Evolutionary conservation across 148 eudicot genomes (phyloP), one percentile per base, ranked within the genome.

Genomic region (Rhododendron vialii): DNA sequence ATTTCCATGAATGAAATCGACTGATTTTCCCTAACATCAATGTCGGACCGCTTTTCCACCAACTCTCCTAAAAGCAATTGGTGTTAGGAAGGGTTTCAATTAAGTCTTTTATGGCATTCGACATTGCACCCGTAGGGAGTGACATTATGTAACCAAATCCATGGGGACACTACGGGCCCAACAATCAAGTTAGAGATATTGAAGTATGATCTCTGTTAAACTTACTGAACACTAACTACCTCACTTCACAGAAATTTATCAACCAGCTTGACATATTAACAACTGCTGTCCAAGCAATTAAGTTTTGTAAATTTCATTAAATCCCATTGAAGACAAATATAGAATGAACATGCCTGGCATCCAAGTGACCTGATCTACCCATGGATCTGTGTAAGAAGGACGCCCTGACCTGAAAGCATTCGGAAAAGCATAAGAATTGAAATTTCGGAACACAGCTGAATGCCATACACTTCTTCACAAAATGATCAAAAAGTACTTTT

Each of bases 341-440:
- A 84, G 47, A 85, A 63, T 45, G 84, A 84, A 88, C 92, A 57
- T 92, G 84, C 99, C 99, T 92, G 96, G 88, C 48, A 92, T 84
- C 99, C 99, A 97, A 63, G 93, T 93, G 86, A 97, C 98, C 82
- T 95, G 98, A 90, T 97, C 98, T 85, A 89, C 92, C 99, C 99
- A 97, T 89, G 98, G 73, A 71, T 89, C 92, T 75, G 96, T 86
- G 89, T 88, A 89, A 81, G 94, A 92, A 47, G 99, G 99, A 80
- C 99, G 94, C 47, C 99, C 99, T 77, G 98, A 92, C 91, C 99
- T 97, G 94, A 87, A 87, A 84, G 87, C 73, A 82, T 69, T 78
- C 3, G 26, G 55, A 43, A 38, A 80, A 55, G 57, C n/a, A n/a
- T 81, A 20, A 89, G 47, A 81, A 45, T 48, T 26, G 17, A 36